Percentiles rank a stretch among this genome's conserved stretches.
Conservation (phyloP, 2,329 filamentous ascomycete species). For the Arthrinium puccinioides region DNA sequence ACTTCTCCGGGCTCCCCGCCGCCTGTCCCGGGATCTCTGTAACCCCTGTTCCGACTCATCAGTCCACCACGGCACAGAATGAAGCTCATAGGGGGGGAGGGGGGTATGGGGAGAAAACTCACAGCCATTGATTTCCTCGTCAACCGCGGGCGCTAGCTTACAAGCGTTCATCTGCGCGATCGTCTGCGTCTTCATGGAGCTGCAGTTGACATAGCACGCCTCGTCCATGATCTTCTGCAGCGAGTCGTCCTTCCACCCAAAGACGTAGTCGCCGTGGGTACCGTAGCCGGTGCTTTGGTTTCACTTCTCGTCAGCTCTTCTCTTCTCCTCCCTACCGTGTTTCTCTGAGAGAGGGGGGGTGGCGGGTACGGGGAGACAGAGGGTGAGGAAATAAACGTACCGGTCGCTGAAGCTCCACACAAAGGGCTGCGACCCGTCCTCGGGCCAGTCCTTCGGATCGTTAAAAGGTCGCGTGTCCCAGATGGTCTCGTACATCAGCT, state of each 20-base stretch:
- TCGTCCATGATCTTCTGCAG: constrained; percentile 11
- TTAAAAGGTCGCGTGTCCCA: constrained; percentile 28
- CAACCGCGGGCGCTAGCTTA: constrained; percentile 15
- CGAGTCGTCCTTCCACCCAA: constrained; percentile 6
- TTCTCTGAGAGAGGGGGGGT: background rate
- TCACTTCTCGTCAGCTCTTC: constrained; percentile 1
- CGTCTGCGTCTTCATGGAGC: constrained; percentile 19
- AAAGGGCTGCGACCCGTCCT: constrained; percentile 23
- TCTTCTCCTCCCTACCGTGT: background rate
- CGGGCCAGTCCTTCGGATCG: constrained; percentile 24
- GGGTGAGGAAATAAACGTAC: constrained; percentile 2
- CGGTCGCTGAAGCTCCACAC: constrained; percentile 28
- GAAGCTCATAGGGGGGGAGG: background rate
- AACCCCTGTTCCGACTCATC: background rate
- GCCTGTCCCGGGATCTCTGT: constrained; percentile 2
- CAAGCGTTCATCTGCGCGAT: constrained; percentile 19
- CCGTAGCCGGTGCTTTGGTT: constrained; percentile 26
- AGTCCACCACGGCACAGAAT: background rate
- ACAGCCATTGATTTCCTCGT: constrained; percentile 14
- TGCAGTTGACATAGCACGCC: constrained; percentile 24
- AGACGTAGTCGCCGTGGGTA: constrained; percentile 11
- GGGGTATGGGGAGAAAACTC: background rate
- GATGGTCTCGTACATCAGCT: constrained; percentile 34
- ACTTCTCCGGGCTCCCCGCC: background rate
- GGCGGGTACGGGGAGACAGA: background rate